phyloP scores from a whole-genome alignment of 257 asterid genomes.

The Oldenlandia corymbosa region DNA sequence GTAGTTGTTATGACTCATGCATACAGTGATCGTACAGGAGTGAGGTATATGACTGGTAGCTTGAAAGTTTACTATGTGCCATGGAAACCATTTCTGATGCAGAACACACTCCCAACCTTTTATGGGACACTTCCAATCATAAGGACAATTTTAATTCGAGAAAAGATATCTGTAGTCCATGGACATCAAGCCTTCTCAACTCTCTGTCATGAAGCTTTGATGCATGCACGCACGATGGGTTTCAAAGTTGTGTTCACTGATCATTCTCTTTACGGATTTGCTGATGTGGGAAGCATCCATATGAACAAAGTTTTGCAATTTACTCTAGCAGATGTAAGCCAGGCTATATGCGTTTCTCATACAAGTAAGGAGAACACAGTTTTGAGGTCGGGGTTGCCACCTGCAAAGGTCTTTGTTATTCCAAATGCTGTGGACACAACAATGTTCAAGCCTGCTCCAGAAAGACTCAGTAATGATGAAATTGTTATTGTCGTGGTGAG shows the following conservation, averaged over 20 bases:
- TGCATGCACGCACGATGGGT: conserved; percentile 99
- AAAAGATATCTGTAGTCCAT: conserved; percentile 78
- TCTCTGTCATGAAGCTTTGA: conserved; percentile 85
- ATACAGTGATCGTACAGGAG: conserved; percentile 80
- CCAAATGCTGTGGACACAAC: conserved; percentile 98
- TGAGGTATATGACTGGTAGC: conserved; percentile 90
- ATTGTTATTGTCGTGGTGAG: conserved; percentile 85
- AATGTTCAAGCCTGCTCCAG: conserved; percentile 87
- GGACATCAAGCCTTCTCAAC: conserved; percentile 98
- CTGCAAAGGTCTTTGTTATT: conserved; percentile 85
- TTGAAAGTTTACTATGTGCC: conserved; percentile 91
- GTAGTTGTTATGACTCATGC: conserved; percentile 96
- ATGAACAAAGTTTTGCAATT: conserved; percentile 97
- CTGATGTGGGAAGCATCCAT: conserved; percentile 94
- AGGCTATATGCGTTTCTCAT: conserved; percentile 96
- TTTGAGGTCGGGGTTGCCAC: conserved; percentile 88
- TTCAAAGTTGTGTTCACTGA: conserved; percentile 92
- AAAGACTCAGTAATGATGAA: conserved; percentile 52
- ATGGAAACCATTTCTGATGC: conserved; percentile 88
- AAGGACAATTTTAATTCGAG: conserved; percentile 78
- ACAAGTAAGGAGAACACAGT: conserved; percentile 95
- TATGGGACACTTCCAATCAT: conserved; percentile 82
- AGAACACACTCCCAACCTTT: conserved; percentile 84
- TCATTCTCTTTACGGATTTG: conserved; percentile 97
- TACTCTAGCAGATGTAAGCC: conserved; percentile 88